phyloP scores from a whole-genome alignment of 805 yeast genomes.

The Metschnikowia kofuensis region DNA sequence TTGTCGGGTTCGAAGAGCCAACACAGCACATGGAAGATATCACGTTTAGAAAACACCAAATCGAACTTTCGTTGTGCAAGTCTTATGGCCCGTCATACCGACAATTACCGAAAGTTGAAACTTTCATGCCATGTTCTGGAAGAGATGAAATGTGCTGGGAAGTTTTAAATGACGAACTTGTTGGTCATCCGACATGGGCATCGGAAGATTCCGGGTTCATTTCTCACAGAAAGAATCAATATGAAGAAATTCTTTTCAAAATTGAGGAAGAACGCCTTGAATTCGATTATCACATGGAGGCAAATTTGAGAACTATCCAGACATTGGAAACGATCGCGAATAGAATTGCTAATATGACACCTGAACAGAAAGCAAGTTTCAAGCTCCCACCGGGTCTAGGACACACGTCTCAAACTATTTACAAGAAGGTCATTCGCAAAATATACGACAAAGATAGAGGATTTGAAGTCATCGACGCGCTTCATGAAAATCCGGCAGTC shows the following conservation, averaged over 20 bases:
- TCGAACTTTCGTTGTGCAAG: conserved; percentile 86
- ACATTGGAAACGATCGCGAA: conserved; percentile 93
- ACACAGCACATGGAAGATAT: conserved; percentile 89
- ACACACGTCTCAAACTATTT: conserved; percentile 84
- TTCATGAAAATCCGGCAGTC: conserved; percentile 91
- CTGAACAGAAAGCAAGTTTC: conserved; percentile 82
- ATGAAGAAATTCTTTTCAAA: conserved; percentile 91
- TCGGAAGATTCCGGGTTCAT: conserved; percentile 98
- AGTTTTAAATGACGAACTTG: conserved; percentile 98
- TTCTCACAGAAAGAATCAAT: conserved; percentile 98
- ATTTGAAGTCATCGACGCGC: conserved; percentile 91
- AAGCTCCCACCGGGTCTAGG: conserved; percentile 92
- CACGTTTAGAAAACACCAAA: conserved; percentile 81
- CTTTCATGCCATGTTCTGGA: conserved; percentile 96
- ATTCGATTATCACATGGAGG: conserved; percentile 93
- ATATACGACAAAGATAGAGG: conserved; percentile 94
- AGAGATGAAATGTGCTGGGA: conserved; percentile 99
- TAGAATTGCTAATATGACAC: conserved; percentile 87
- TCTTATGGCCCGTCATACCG: conserved; percentile 95
- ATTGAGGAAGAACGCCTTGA: conserved; percentile 98
- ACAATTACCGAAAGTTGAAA: conserved; percentile 87
- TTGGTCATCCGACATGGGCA: conserved; percentile 99
- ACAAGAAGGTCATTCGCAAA: conserved; percentile 89
- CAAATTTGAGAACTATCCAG: conserved; percentile 91
- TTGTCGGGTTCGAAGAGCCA: conserved; percentile 83